Evolutionary conservation across 2,329 filamentous ascomycete genomes (phyloP).

Genomic region (Calonectria honghensis): DNA sequence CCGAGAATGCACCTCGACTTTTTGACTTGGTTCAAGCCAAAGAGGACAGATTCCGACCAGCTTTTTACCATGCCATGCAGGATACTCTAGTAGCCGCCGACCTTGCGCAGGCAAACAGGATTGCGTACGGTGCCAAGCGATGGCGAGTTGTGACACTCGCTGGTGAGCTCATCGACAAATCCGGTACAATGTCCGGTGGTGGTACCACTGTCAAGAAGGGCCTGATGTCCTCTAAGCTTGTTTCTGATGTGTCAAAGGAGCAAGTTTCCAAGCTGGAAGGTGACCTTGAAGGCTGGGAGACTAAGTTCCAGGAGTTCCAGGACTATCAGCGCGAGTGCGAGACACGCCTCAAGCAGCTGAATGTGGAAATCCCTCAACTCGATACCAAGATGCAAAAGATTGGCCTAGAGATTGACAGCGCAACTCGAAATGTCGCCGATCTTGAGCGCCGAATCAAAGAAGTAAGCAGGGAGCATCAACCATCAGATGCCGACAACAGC

Average conservation of each 20-base stretch:
- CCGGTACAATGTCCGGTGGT: slow-evolving; percentile 98
- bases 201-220: slow-evolving; percentile 93
- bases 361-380: slow-evolving; percentile 86
- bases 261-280: slow-evolving; percentile 90
- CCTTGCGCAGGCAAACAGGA: slow-evolving; percentile 95
- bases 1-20: slow-evolving; percentile 91
- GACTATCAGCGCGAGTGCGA: slow-evolving; percentile 89
- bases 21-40: slow-evolving; percentile 96
- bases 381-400: slow-evolving; percentile 96
- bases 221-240: slow-evolving; percentile 96
- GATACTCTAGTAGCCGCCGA: slow-evolving; percentile 96
- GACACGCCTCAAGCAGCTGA: slow-evolving; percentile 80
- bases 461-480: slow-evolving; percentile 85
- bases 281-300: slow-evolving; percentile 89
- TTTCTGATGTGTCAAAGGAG: slow-evolving; percentile 90
- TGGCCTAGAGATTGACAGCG: slow-evolving; percentile 89
- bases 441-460: slow-evolving; percentile 90
- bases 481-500: slow-evolving; percentile 86
- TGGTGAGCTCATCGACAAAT: slow-evolving; percentile 97
- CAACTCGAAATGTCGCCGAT: slow-evolving; percentile 88
- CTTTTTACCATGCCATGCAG: slow-evolving; percentile 96
- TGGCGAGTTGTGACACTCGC: slow-evolving; percentile 98
- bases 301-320: slow-evolving; percentile 88
- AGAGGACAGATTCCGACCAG: slow-evolving; percentile 88
- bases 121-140: slow-evolving; percentile 93